These are phyloP conservation scores for Yarrowia keelungensis DNA, from an alignment of 805 yeast species.

Conservation along the genomic window DNA sequence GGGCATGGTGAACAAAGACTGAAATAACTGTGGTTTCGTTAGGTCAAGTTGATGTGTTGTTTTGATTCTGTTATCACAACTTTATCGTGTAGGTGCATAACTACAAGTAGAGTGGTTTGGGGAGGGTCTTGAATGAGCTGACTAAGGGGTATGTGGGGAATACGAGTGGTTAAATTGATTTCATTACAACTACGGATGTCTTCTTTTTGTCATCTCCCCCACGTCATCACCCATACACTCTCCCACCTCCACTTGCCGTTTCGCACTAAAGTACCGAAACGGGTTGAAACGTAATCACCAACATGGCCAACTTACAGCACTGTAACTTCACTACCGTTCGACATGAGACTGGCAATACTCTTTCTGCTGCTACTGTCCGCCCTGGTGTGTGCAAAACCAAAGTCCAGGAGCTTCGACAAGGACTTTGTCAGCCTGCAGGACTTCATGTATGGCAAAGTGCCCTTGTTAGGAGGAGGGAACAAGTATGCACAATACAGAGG, in stretches of 20 bases:
- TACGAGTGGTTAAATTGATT: not conserved
- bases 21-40: too few species aligned
- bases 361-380: not conserved
- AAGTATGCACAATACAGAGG: not conserved
- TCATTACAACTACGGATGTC: too few species aligned
- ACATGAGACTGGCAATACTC: not conserved
- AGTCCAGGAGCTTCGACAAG: not conserved
- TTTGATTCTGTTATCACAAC: slow-evolving; percentile 30
- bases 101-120: not conserved
- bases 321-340: not conserved
- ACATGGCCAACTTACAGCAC: not conserved
- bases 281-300: too few species aligned
- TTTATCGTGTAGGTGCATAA: slow-evolving; percentile 3
- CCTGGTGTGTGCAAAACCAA: not conserved
- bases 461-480: slow-evolving; percentile 9
- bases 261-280: not conserved
- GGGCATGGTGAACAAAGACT: slow-evolving; percentile 2
- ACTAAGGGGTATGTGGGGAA: not conserved
- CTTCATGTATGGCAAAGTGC: slow-evolving; percentile 9
- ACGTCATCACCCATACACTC: too few species aligned
- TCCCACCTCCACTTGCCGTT: too few species aligned
- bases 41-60: not conserved
- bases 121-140: not conserved
- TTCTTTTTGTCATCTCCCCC: too few species aligned
- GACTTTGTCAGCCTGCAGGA: not conserved